These are phyloP conservation scores for Geranomyces variabilis DNA, from an alignment of 192 early-diverging fungal species.

Conservation along the genomic window DNA sequence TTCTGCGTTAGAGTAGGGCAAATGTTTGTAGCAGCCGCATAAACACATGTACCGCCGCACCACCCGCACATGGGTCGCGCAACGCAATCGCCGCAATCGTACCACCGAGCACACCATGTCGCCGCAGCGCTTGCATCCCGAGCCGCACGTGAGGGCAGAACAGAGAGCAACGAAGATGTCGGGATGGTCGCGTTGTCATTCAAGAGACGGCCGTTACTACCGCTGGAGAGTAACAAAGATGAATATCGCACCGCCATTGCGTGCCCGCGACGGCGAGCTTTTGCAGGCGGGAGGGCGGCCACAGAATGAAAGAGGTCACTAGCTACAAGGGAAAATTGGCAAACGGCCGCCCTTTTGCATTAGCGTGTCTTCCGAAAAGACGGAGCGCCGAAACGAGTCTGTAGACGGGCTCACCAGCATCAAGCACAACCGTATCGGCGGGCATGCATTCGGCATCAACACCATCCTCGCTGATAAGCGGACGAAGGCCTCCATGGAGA, in stretches of 20 bases:
- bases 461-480: not conserved
- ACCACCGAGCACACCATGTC: constrained; percentile 21
- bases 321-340: no score
- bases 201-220: constrained; percentile 23
- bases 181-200: constrained; percentile 21
- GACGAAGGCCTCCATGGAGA: constrained; percentile 19
- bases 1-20: not conserved
- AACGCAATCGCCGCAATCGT: constrained; percentile 37
- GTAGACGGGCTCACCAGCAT: constrained; percentile 29
- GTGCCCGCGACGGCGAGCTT: constrained; percentile 9
- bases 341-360: no score
- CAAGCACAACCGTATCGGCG: constrained; percentile 1
- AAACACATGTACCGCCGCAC: constrained; percentile 30
- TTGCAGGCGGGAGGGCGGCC: not conserved
- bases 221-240: not conserved
- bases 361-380: no score
- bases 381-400: no score
- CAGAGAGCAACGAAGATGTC: not conserved
- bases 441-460: constrained; percentile 12
- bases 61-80: constrained; percentile 31
- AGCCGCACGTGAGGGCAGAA: not conserved
- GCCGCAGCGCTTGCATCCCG: constrained; percentile 7
- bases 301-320: no score
- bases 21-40: not conserved
- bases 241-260: not conserved